Conservation (phyloP, 2,329 filamentous ascomycete genomes). For the Emergomyces africanus region DNA sequence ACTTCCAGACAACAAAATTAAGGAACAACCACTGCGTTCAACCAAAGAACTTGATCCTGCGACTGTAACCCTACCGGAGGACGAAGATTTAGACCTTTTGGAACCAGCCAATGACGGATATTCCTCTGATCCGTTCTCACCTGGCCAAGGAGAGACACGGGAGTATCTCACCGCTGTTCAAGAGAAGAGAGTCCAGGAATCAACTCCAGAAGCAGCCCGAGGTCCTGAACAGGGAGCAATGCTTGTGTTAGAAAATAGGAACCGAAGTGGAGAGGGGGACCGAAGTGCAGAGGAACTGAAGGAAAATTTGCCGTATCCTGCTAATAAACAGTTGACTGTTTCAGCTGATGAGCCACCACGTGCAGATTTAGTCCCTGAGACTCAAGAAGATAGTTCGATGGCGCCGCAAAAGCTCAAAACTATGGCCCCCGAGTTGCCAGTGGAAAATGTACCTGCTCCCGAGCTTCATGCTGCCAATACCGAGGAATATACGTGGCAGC, state of each 20-base stretch:
- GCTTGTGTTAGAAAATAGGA: neutral
- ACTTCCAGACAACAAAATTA: neutral
- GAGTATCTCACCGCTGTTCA: neutral
- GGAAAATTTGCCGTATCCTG: neutral
- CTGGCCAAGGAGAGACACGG: conserved; percentile 10
- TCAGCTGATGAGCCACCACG: neutral
- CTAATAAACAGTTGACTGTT: neutral
- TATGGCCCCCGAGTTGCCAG: neutral
- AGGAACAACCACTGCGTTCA: neutral
- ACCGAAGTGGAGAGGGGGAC: conserved; percentile 1
- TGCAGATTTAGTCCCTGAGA: neutral
- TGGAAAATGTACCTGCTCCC: neutral
- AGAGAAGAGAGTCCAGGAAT: neutral
- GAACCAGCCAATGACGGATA: neutral
- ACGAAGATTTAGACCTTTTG: neutral
- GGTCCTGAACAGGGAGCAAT: neutral
- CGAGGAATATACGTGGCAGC: conserved; percentile 2
- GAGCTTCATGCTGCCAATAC: conserved; percentile 7
- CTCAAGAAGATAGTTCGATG: neutral
- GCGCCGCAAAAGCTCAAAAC: neutral
- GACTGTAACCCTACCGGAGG: neutral
- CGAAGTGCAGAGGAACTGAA: conserved; percentile 1
- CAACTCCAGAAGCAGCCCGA: no score
- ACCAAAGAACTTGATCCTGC: neutral
- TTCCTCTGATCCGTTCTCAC: conserved; percentile 6